Evolutionary conservation across 2,329 filamentous ascomycete genomes (phyloP), one percentile per base, ranked within the genome.

Genomic region (Xylariaceae sp.): DNA sequence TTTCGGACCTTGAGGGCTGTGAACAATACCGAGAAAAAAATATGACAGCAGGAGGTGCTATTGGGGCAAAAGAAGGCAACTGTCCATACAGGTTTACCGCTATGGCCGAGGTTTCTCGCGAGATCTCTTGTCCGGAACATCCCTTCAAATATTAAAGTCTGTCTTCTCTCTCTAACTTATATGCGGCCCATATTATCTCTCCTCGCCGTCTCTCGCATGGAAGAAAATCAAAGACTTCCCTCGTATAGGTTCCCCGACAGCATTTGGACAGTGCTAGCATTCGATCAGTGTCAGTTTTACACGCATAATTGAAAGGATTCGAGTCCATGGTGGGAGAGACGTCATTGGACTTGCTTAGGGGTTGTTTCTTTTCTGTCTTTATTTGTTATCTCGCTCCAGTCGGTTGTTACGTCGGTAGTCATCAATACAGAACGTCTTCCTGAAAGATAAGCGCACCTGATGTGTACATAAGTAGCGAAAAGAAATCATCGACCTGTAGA

Each of bases 311-410:
- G 59, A 54, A 61, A 53, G 56, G 55, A 52, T 57, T 52, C 39
- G 61, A 66, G 60, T 72, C 73, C 75, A 73, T 80, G 80, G 77
- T 81, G 80, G 80, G 80, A 85, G 83, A 79, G 82, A 86, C 83
- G 82, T 79, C 78, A 77, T 75, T 73, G 72, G 72, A 67, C 53
- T 57, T 50, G 45, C 23, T 36, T 33, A 18, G 55, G 27, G 35
- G 40, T 47, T 42, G 27, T 43, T 42, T 35, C 8, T 53, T 26
- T 50, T 42, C n/a, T 33, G 11, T n/a, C 51, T 50, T 53, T 50
- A 6, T 16, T 46, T 35, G 11, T 32, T 39, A 9, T 26, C 11
- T 18, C 32, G n/a, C 5, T 40, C 37, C 23, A 29, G 42, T 46
- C 30, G 27, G 27, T 24, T 27, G 29, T 46, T 41, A 24, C 35